Conservation (phyloP, 805 yeast genomes). For the Wickerhamomyces mucosus region DNA sequence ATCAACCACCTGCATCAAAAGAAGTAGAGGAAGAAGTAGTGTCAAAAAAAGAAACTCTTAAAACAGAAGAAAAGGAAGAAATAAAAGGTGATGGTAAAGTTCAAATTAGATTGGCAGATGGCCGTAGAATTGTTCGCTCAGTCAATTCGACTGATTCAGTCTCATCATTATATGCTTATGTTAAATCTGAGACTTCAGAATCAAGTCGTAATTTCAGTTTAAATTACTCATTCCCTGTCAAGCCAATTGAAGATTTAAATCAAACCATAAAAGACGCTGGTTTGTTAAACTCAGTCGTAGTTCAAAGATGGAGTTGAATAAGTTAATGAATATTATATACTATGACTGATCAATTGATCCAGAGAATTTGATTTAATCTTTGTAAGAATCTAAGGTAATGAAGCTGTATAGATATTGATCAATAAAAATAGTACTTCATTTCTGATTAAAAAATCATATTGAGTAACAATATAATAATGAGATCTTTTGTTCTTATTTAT, state of each 20-base stretch:
- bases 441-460: no score
- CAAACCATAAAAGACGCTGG: conserved; percentile 66
- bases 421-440: no score
- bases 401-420: no score
- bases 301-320: conserved; percentile 90
- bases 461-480: no score
- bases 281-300: conserved; percentile 73
- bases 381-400: no score
- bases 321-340: no score
- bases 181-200: conserved; percentile 36
- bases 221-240: conserved; percentile 76
- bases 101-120: conserved; percentile 79
- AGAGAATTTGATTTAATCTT: no score
- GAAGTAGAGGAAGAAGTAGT: neutral
- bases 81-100: conserved; percentile 58
- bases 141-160: conserved; percentile 62
- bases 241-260: conserved; percentile 50
- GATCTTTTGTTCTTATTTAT: no score
- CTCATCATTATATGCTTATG: conserved; percentile 57
- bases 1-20: conserved; percentile 15
- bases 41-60: conserved; percentile 1
- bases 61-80: conserved; percentile 15
- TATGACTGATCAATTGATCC: neutral
- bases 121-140: conserved; percentile 54
- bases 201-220: conserved; percentile 40